Conservation (phyloP, 2,329 filamentous ascomycete species). For the Cordyceps javanica region DNA sequence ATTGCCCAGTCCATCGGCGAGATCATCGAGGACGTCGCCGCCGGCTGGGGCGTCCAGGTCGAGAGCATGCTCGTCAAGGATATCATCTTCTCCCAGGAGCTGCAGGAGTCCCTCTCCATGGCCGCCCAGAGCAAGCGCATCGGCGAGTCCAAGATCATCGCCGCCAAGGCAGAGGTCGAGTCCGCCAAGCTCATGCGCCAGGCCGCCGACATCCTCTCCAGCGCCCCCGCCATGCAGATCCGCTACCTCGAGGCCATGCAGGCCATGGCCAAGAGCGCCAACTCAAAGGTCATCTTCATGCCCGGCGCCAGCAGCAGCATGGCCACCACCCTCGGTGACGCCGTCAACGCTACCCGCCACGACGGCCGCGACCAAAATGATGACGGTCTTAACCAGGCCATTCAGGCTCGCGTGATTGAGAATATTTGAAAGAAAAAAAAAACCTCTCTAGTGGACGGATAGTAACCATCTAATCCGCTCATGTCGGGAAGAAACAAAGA, state of each 20-base stretch:
- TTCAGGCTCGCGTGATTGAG: constrained; percentile 78
- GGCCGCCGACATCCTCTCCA: constrained; percentile 88
- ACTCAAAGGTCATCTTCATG: constrained; percentile 82
- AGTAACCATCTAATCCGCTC: background rate
- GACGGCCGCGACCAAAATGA: constrained; percentile 35
- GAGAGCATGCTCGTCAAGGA: constrained; percentile 99
- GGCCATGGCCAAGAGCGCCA: constrained; percentile 91
- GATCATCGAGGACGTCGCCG: constrained; percentile 93
- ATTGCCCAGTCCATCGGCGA: constrained; percentile 91
- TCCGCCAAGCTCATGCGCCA: constrained; percentile 88
- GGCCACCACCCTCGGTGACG: constrained; percentile 35
- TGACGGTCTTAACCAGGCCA: constrained; percentile 62
- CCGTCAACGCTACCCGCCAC: constrained; percentile 27
- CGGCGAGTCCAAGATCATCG: constrained; percentile 97
- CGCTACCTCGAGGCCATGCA: constrained; percentile 98
- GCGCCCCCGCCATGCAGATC: constrained; percentile 96
- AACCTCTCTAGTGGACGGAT: no score
- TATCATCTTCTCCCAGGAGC: constrained; percentile 91
- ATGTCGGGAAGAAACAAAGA: background rate
- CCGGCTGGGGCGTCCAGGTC: constrained; percentile 90
- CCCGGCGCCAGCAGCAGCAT: constrained; percentile 51
- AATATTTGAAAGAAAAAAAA: constrained; percentile 82
- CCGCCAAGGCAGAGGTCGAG: constrained; percentile 94
- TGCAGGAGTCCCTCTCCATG: constrained; percentile 96
- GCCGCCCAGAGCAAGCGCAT: constrained; percentile 97